Conservation (phyloP, 2,329 filamentous ascomycete genomes). For the Aspergillus ibericus region DNA sequence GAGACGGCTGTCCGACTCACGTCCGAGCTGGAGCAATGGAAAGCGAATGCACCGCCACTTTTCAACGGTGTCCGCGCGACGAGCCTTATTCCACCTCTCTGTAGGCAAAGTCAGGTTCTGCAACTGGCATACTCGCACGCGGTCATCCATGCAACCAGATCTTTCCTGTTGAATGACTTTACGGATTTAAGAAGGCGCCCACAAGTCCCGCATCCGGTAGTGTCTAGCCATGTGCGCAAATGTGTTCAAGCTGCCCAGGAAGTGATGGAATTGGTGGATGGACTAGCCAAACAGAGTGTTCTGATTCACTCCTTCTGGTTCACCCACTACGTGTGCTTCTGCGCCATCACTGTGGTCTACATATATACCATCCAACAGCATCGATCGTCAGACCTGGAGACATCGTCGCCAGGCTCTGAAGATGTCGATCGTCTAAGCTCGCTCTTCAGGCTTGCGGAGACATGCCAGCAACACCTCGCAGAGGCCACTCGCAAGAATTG, state of each 20-base stretch:
- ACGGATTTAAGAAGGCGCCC: slow-evolving; percentile 36
- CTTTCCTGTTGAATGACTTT: slow-evolving; percentile 39
- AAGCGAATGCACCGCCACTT: slow-evolving; percentile 35
- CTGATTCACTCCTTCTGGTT: slow-evolving; percentile 46
- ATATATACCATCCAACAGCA: slow-evolving; percentile 45
- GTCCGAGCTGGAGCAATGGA: slow-evolving; percentile 38
- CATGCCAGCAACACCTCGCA: slow-evolving; percentile 48
- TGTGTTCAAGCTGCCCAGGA: slow-evolving; percentile 47
- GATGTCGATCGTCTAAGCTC: slow-evolving; percentile 26
- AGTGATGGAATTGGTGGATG: slow-evolving; percentile 38
- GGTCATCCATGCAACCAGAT: slow-evolving; percentile 41
- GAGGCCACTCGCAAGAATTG: slow-evolving; percentile 50
- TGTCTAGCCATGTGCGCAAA: slow-evolving; percentile 42
- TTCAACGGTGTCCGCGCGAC: slow-evolving; percentile 39
- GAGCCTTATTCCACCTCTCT: slow-evolving; percentile 39
- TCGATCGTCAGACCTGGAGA: slow-evolving; percentile 21
- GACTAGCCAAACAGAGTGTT: slow-evolving; percentile 36
- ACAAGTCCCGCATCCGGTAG: slow-evolving; percentile 29
- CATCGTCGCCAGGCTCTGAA: slow-evolving; percentile 18
- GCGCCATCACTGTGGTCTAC: slow-evolving; percentile 44
- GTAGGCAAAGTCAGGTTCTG: slow-evolving; percentile 41
- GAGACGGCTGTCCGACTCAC: slow-evolving; percentile 37
- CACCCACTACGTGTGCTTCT: slow-evolving; percentile 46
- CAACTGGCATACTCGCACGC: slow-evolving; percentile 41
- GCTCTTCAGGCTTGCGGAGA: slow-evolving; percentile 46